Evolutionary conservation across 2,329 filamentous ascomycete genomes (phyloP), one percentile per base, ranked within the genome.

Genomic region (Claviceps sorghi): DNA sequence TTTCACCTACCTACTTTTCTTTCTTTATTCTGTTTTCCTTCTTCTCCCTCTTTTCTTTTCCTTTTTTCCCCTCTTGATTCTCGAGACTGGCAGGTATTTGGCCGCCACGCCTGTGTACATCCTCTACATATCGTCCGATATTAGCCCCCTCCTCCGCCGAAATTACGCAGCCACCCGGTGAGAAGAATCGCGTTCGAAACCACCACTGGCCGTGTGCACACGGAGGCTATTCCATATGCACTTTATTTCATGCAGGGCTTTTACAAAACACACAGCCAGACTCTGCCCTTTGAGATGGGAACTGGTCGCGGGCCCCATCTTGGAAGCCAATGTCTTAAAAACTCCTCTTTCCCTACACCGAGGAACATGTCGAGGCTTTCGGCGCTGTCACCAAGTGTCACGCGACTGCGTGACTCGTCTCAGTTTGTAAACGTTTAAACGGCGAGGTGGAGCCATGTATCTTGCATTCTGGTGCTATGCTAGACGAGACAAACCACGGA

Each of bases 381-480:
- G 34, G 30, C 49, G n/a, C 40, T 15, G 2, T 30, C 13, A 38
- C 4, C 4, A 6, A 34, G 11, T 17, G 26, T 21, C 40, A 45
- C 32, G 29, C 49, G 49, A 38, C 8, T 30, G 32, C 13, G n/a
- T 51, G 3, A 26, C n/a, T 7, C 32, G 21, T 11, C 40, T 19
- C 26, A 26, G 41, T 17, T 11, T 34, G 26, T 10, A 26, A 34
- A 3, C n/a, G 9, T 22, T 43, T 5, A 10, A 38, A 50, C 22
- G 40, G 36, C 17, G 26, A 29, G 11, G 7, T 17, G 17, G 10
- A 40, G 29, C 17, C 4, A 44, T 48, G n/a, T 6, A 44, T 50
- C 42, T 41, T 53, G 38, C 52, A 48, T 40, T 51, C 44, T 30
- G 40, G 26, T 53, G 46, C 52, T 53, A 38, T 41, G n/a, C 30